Conservation (phyloP, 768 basidiomycete genomes). For the Mycena sanguinolenta region DNA sequence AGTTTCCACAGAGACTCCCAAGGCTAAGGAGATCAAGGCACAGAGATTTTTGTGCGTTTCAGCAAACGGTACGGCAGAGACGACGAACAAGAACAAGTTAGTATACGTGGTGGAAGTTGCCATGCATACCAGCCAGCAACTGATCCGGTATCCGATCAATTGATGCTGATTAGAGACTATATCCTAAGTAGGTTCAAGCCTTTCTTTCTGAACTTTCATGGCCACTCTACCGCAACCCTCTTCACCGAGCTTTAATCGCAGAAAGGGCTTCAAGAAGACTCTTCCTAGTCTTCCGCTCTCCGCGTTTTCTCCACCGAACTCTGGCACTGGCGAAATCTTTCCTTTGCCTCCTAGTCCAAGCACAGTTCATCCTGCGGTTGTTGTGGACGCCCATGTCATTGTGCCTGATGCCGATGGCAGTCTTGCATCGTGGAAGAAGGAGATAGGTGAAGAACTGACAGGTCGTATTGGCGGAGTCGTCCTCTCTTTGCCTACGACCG, state of each 20-base stretch:
- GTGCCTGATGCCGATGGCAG: slow-evolving; percentile 54
- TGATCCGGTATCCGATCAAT: neutral
- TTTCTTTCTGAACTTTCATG: slow-evolving; percentile 6
- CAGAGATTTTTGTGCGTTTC: neutral
- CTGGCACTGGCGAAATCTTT: slow-evolving; percentile 75
- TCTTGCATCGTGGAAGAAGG: slow-evolving; percentile 65
- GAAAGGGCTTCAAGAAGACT: slow-evolving; percentile 69
- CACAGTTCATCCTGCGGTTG: slow-evolving; percentile 68
- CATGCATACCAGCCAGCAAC: no score
- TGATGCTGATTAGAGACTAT: neutral
- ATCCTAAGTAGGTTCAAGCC: neutral
- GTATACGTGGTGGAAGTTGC: no score
- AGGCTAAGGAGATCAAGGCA: slow-evolving; percentile 2
- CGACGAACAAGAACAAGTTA: no score
- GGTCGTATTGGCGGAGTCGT: slow-evolving; percentile 69
- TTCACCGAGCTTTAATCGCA: slow-evolving; percentile 63
- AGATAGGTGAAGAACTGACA: slow-evolving; percentile 61
- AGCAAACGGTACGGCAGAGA: no score
- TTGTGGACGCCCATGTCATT: slow-evolving; percentile 80
- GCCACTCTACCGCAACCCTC: slow-evolving; percentile 35
- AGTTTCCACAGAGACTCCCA: slow-evolving; percentile 1
- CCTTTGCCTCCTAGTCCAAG: slow-evolving; percentile 78
- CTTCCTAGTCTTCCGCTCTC: slow-evolving; percentile 82
- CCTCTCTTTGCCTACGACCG: slow-evolving; percentile 59
- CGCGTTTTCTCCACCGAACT: slow-evolving; percentile 80